phyloP scores from a whole-genome alignment of 495 filamentous ascomycete species.

The Penicillium manginii region DNA sequence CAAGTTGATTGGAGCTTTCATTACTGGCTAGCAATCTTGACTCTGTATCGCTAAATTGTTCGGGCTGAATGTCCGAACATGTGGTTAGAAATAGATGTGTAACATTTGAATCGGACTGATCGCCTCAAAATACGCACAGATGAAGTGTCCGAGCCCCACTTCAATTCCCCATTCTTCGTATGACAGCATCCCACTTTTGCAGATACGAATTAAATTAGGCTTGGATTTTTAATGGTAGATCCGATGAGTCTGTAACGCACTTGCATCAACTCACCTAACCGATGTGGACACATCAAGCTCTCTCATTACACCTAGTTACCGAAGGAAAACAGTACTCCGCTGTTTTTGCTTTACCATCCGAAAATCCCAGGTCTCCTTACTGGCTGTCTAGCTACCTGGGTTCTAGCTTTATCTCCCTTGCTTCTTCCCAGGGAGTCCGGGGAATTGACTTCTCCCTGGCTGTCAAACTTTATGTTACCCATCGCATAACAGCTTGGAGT shows the following conservation, averaged over 20 bases:
- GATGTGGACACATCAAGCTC: background rate
- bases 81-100: slow-evolving; percentile 2
- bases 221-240: background rate
- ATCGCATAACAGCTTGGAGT: background rate
- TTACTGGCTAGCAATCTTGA: background rate
- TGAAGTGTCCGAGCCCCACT: background rate
- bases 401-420: slow-evolving; percentile 1
- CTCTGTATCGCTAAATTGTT: background rate
- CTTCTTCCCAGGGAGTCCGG: background rate
- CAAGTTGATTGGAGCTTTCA: background rate
- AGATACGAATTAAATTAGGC: background rate
- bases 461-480: background rate
- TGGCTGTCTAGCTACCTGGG: background rate
- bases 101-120: slow-evolving; percentile 3
- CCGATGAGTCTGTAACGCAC: background rate
- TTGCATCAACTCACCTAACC: slow-evolving; percentile 1
- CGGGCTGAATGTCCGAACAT: slow-evolving; percentile 2
- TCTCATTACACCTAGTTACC: background rate
- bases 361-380: background rate
- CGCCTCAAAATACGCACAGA: background rate
- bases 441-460: background rate
- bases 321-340: background rate
- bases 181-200: background rate
- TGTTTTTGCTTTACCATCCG: background rate
- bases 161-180: background rate